Percentiles rank a stretch among this genome's conserved stretches.
Conservation (phyloP, 345 rosid genomes). For the Melaleuca alternifolia region DNA sequence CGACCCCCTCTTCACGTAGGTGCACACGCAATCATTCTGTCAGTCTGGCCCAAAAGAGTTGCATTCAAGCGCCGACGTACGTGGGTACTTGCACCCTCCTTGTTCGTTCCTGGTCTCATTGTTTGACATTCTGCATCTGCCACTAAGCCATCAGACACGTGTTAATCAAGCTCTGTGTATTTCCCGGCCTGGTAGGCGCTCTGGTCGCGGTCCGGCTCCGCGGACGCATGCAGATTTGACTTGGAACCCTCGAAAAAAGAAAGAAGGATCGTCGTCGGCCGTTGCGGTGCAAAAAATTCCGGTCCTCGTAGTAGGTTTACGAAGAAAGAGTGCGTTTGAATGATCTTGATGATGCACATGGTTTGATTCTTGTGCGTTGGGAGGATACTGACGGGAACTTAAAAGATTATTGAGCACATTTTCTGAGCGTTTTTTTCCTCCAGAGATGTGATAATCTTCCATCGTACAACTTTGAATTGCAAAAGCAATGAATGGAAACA, state of each 20-base stretch:
- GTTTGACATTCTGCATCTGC: not conserved
- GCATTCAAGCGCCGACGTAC: not conserved
- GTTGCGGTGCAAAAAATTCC: too few species aligned
- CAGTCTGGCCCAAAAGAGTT: not conserved
- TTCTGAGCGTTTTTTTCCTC: not conserved
- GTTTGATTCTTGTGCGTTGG: too few species aligned
- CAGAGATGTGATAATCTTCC: not conserved
- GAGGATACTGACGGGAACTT: not conserved
- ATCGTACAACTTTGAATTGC: not conserved
- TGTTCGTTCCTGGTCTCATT: not conserved
- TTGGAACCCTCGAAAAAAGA: not conserved
- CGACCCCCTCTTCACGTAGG: not conserved
- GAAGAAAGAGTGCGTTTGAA: too few species aligned
- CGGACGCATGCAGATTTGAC: not conserved
- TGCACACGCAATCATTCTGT: not conserved
- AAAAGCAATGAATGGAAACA: not conserved
- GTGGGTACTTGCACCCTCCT: too few species aligned
- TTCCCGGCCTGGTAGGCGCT: not conserved
- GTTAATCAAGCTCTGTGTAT: not conserved
- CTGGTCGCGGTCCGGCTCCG: not conserved
- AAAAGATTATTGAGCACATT: not conserved
- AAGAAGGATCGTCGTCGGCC: not conserved
- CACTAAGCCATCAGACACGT: not conserved
- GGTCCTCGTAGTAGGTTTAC: too few species aligned
- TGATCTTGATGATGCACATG: too few species aligned